Percentiles rank a stretch among this genome's conserved stretches.
These are phyloP conservation scores for Cicer cuneatum DNA, from an alignment of 306 rosid species.

Conservation along the genomic window DNA sequence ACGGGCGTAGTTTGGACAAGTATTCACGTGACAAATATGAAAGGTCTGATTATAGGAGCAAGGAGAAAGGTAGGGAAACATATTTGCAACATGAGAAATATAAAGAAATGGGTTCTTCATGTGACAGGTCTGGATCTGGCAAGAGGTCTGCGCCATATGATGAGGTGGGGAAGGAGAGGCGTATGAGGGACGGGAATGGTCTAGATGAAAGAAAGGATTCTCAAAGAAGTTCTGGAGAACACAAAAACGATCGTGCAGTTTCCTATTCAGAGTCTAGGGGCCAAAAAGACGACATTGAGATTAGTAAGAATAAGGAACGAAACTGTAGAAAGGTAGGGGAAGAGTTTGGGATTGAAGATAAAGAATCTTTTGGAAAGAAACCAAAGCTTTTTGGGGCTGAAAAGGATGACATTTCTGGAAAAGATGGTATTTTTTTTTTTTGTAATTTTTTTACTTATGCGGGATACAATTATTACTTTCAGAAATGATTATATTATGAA, in stretches of 20 bases:
- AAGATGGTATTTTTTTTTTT: conserved; percentile 54
- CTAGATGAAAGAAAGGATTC: conserved; percentile 69
- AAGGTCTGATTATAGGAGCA: conserved; percentile 60
- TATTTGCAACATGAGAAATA: conserved; percentile 51
- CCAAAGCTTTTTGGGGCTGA: conserved; percentile 58
- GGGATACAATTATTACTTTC: not conserved
- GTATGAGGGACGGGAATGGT: conserved; percentile 56
- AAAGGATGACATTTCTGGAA: conserved; percentile 53
- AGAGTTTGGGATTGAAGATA: conserved; percentile 52
- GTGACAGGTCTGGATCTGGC: conserved; percentile 64
- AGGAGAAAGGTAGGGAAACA: conserved; percentile 59
- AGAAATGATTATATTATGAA: conserved; percentile 1
- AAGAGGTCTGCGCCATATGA: conserved; percentile 58
- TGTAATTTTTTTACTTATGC: conserved; percentile 20
- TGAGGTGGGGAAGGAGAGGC: conserved; percentile 63
- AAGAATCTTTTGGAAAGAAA: conserved; percentile 65
- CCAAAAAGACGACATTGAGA: conserved; percentile 52
- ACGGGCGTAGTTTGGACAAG: conserved; percentile 53
- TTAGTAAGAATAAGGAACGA: conserved; percentile 61
- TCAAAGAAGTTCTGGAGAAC: conserved; percentile 63
- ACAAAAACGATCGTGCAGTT: conserved; percentile 56
- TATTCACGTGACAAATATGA: conserved; percentile 71
- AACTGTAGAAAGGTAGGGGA: conserved; percentile 55
- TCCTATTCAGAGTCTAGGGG: conserved; percentile 61
- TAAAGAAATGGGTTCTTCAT: conserved; percentile 62